Evolutionary conservation across 2,329 filamentous ascomycete genomes (phyloP).

Genomic region (Hypoxylon sp.): DNA sequence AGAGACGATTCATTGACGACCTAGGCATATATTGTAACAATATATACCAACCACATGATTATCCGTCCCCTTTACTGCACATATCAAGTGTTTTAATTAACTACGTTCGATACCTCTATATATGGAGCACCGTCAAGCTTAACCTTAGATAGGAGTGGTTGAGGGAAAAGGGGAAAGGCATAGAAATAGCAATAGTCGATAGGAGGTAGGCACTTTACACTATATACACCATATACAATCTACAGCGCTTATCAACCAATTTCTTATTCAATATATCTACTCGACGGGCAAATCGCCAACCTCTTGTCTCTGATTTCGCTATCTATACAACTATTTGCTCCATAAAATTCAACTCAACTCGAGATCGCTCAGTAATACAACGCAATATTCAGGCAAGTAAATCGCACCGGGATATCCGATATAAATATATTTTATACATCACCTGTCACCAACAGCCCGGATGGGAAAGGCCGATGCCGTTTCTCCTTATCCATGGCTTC

Average conservation of each 20-base stretch:
- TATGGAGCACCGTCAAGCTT: no score
- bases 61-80: neutral
- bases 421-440: neutral
- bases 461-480: neutral
- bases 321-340: conserved; percentile 16
- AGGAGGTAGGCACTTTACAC: no score
- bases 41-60: neutral
- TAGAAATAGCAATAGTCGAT: no score
- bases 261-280: neutral
- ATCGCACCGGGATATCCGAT: neutral
- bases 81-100: neutral
- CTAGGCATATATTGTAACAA: neutral
- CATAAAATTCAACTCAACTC: neutral
- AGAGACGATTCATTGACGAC: conserved; percentile 7
- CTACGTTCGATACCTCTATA: neutral
- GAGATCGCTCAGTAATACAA: conserved; percentile 10
- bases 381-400: neutral
- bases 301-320: neutral
- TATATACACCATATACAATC: neutral
- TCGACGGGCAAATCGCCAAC: neutral
- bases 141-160: no score
- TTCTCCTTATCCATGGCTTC: neutral
- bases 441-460: neutral
- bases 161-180: no score
- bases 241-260: neutral